Evolutionary conservation across 305 asterid species (phyloP).

Genomic region (Fraxinus angustifolia): DNA sequence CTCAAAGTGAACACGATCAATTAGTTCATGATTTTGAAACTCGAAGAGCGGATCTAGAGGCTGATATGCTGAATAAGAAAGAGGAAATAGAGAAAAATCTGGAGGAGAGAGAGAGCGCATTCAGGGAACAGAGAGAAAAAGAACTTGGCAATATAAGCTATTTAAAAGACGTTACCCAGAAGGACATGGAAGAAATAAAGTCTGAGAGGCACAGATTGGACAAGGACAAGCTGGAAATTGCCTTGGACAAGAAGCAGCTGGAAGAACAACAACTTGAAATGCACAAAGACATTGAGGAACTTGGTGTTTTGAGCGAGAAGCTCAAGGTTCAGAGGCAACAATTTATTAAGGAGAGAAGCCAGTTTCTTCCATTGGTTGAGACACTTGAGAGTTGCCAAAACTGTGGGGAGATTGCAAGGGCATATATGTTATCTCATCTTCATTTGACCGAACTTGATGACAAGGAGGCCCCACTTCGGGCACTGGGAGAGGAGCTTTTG

Average conservation of each 20-base stretch:
- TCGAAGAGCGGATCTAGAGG: constrained; percentile 58
- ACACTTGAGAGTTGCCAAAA: constrained; percentile 51
- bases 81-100: constrained; percentile 53
- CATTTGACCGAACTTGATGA: constrained; percentile 41
- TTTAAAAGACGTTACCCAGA: constrained; percentile 44
- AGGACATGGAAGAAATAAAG: constrained; percentile 45
- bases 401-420: constrained; percentile 57
- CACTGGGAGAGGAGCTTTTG: constrained; percentile 44
- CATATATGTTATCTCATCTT: constrained; percentile 48
- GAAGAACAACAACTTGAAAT: constrained; percentile 67
- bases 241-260: constrained; percentile 48
- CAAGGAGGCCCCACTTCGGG: constrained; percentile 42
- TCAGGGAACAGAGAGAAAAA: constrained; percentile 52
- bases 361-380: constrained; percentile 53
- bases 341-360: constrained; percentile 52
- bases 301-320: constrained; percentile 57
- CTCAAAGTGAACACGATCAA: constrained; percentile 43
- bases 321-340: constrained; percentile 59
- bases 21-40: constrained; percentile 55
- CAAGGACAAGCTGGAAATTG: constrained; percentile 54
- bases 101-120: constrained; percentile 50
- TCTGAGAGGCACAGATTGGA: constrained; percentile 48
- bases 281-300: constrained; percentile 74
- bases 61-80: constrained; percentile 53
- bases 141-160: constrained; percentile 35